phyloP scores from a whole-genome alignment of 2,329 filamentous ascomycete genomes.

The Nigrospora oryzae region DNA sequence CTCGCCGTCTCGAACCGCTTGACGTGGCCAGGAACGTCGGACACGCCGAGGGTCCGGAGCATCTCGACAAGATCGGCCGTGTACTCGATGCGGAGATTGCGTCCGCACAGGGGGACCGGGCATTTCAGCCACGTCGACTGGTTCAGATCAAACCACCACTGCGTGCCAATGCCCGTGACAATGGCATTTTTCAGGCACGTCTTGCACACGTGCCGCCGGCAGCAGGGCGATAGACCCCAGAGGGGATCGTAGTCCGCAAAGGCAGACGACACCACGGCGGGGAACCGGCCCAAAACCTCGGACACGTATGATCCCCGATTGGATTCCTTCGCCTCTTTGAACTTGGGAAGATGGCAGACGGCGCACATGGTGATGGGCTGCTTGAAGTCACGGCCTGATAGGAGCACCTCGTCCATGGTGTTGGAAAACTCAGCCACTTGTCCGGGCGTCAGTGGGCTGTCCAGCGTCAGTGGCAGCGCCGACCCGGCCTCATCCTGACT shows the following conservation, averaged over 20 bases:
- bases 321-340: constrained; percentile 3
- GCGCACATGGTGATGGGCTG: constrained; percentile 6
- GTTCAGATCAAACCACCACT: constrained; percentile 6
- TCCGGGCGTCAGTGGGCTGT: constrained; percentile 4
- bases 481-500: neutral
- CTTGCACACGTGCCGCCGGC: constrained; percentile 6
- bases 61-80: constrained; percentile 1
- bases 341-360: constrained; percentile 7
- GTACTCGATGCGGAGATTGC: constrained; percentile 2
- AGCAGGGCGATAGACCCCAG: constrained; percentile 4
- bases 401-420: constrained; percentile 5
- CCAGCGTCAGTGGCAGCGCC: constrained; percentile 2
- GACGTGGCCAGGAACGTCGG: neutral
- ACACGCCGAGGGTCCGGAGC: constrained; percentile 2
- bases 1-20: constrained; percentile 1
- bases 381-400: constrained; percentile 1
- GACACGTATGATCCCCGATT: constrained; percentile 4
- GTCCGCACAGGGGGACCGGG: constrained; percentile 4
- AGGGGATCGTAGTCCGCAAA: constrained; percentile 5
- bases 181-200: constrained; percentile 5
- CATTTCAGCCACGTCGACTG: constrained; percentile 5
- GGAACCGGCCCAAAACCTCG: constrained; percentile 4
- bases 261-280: constrained; percentile 1
- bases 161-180: constrained; percentile 2
- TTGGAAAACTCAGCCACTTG: constrained; percentile 4